Evolutionary conservation across 192 early-diverging fungal genomes (phyloP), one percentile per base, ranked within the genome.

Genomic region (Dimargaris verticillata): DNA sequence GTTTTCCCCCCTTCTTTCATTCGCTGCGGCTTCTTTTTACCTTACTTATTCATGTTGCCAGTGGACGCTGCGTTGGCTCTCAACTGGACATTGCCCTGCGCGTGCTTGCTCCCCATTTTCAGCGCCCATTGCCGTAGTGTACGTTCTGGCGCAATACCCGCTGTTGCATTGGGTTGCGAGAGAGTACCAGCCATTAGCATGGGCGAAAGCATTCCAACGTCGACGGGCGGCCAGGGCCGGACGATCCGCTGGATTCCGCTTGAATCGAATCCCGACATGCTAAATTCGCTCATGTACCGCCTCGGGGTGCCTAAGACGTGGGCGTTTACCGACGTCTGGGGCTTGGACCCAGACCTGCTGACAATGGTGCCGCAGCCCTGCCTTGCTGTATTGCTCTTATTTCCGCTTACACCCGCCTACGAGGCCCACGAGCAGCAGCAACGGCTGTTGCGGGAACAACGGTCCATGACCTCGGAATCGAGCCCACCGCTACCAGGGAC

Each of bases 231-330:
- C 33, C 33, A 2, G 33, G 33, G 33, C 7, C 33, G 33, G 33
- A 7, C 33, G 62, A 57, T 77, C 6, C 69, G 69, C 61, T 95
- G 92, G 92, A 61, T 91, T 14, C 89, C 92, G 7, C 81, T 95
- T 44, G 92, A 95, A 73, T 86, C 89, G 1, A 89, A 89, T 60
- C 92, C 92, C 44, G 82, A 89, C 29, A 87, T 88, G 66, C 72
- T 76, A 68, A 64, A 45, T 60, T 68, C 82, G 75, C 81, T 85
- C 67, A 71, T 86, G 43, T 72, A 83, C 58, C 74, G 78, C 49
- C 68, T 91, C 18, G 91, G 91, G 28, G 83, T 90, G 0, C 66
- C 77, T 25, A 29, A 63, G 1, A 59, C 64, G 13, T 84, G 78
- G 72, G 74, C 73, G 3, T 96, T 88, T 68, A 79, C 77, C 18